These are phyloP conservation scores for Solanum chacoense DNA, from an alignment of 305 asterid species.

Conservation along the genomic window DNA sequence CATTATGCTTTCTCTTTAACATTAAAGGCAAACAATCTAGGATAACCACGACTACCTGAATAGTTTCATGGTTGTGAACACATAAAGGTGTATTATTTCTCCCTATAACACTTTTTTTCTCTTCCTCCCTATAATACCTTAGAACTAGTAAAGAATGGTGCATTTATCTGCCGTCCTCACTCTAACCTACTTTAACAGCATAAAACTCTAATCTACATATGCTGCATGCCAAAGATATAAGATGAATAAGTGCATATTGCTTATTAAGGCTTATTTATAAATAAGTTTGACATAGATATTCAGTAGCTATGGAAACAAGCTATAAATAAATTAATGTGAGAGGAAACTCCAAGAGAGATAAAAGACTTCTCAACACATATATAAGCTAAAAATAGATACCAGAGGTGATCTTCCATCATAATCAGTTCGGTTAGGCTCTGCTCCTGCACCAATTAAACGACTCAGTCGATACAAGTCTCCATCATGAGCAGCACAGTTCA, in stretches of 20 bases:
- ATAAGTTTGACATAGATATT: not conserved
- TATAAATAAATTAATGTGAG: not conserved
- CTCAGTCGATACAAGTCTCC: conserved; percentile 48
- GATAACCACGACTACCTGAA: not conserved
- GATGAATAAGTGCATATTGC: not conserved
- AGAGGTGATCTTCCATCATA: conserved; percentile 59
- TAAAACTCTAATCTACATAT: not conserved
- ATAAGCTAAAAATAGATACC: conserved; percentile 24
- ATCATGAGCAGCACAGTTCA: conserved; percentile 59
- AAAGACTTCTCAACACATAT: not conserved
- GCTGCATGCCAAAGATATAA: not conserved
- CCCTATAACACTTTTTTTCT: not conserved
- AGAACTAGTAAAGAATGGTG: not conserved
- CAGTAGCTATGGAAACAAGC: not conserved
- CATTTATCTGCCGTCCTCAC: not conserved
- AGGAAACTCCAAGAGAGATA: not conserved
- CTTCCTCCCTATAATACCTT: not conserved
- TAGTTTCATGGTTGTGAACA: not conserved
- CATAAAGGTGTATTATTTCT: not conserved
- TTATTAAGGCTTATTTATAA: not conserved
- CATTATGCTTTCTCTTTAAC: not conserved
- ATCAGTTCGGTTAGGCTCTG: conserved; percentile 45
- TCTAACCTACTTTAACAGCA: not conserved
- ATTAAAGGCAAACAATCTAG: not conserved
- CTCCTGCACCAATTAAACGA: conserved; percentile 43